A percentile compares a stretch with the other conserved stretches of the same genome.
phyloP scores from a whole-genome alignment of 2,329 filamentous ascomycete species.

The Cladosporium sp. region DNA sequence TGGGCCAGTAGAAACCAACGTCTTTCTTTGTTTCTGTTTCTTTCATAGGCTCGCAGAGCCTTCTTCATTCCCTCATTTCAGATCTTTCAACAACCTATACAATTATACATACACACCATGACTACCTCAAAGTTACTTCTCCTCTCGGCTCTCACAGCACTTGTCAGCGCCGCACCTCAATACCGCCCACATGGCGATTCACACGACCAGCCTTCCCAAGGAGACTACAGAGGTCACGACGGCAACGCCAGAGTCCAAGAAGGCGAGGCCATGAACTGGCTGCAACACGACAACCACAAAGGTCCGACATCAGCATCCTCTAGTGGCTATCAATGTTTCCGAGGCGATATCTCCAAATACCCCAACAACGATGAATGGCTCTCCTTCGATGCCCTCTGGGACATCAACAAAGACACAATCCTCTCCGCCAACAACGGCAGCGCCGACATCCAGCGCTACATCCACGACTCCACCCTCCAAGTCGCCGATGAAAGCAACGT shows the following conservation, averaged over 20 bases:
- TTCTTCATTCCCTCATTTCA: too few relatives aligned
- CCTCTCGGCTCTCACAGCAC: background rate
- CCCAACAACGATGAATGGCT: constrained; percentile 15
- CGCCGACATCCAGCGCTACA: constrained; percentile 20
- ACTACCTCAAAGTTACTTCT: background rate
- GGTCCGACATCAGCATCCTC: background rate
- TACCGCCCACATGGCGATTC: background rate
- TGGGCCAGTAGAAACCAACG: too few relatives aligned
- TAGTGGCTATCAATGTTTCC: constrained; percentile 17
- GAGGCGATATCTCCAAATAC: constrained; percentile 5
- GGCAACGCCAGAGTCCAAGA: background rate
- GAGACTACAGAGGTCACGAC: background rate
- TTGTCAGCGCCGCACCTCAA: background rate
- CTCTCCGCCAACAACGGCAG: constrained; percentile 19
- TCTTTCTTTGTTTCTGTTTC: too few relatives aligned
- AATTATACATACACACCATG: too few relatives aligned
- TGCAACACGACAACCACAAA: background rate
- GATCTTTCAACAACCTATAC: too few relatives aligned
- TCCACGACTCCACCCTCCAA: constrained; percentile 15
- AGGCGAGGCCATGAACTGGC: background rate
- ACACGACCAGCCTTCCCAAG: background rate
- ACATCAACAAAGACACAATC: constrained; percentile 19
- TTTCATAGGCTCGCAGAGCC: too few relatives aligned
- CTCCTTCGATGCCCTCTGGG: constrained; percentile 18
- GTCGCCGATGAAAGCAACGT: constrained; percentile 15